phyloP scores from a whole-genome alignment of 2,329 filamentous ascomycete species.

The Aureobasidium sp. region DNA sequence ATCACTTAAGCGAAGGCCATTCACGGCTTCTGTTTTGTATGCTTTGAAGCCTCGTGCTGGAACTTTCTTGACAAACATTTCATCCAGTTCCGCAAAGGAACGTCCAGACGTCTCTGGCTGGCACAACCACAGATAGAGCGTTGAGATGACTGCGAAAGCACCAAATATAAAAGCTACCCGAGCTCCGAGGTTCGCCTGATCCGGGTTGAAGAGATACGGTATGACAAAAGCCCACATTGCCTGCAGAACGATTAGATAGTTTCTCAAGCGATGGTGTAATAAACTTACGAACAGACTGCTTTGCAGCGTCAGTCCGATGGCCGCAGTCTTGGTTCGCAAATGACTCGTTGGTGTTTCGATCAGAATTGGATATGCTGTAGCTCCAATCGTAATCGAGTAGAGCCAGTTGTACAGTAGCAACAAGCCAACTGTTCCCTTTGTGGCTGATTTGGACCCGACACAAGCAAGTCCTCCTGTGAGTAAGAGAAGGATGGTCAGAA shows the following conservation, averaged over 20 bases:
- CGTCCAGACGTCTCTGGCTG: slow-evolving; percentile 13
- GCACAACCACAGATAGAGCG: neutral
- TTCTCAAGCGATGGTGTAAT: neutral
- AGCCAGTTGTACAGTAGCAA: slow-evolving; percentile 33
- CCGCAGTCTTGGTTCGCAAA: slow-evolving; percentile 33
- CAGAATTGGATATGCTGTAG: slow-evolving; percentile 32
- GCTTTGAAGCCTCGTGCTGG: slow-evolving; percentile 9
- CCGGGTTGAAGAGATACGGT: slow-evolving; percentile 32
- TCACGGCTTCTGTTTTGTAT: neutral
- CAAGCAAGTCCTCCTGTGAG: slow-evolving; percentile 30
- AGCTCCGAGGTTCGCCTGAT: slow-evolving; percentile 31
- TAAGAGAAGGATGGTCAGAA: slow-evolving; percentile 33
- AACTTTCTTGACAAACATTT: slow-evolving; percentile 13
- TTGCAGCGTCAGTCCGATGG: slow-evolving; percentile 30
- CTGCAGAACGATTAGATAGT: slow-evolving; percentile 16
- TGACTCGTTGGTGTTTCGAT: slow-evolving; percentile 32
- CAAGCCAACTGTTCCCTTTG: slow-evolving; percentile 21
- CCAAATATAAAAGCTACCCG: slow-evolving; percentile 36
- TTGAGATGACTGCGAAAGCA: slow-evolving; percentile 23
- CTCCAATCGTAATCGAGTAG: slow-evolving; percentile 35
- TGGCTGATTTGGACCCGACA: neutral
- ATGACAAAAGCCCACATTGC: slow-evolving; percentile 33
- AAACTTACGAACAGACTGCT: slow-evolving; percentile 16
- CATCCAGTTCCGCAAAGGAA: slow-evolving; percentile 13
- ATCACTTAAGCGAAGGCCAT: neutral